A percentile compares a stretch with the other conserved stretches of the same genome.
phyloP scores from a whole-genome alignment of 768 basidiomycete species.

The Cystofilobasidium capitatum region DNA sequence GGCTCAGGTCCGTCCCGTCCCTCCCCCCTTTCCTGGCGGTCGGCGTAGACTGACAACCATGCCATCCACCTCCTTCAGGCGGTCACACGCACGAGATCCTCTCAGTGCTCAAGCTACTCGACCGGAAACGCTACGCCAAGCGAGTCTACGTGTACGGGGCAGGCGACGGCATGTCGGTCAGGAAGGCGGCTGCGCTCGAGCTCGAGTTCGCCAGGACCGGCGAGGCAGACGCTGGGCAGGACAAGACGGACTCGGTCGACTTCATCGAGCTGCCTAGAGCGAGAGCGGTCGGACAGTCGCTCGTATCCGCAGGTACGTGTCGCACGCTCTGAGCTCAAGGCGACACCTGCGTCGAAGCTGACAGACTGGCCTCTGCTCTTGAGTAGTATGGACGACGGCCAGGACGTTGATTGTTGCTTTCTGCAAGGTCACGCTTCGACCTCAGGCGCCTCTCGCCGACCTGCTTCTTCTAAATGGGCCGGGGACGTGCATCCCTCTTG shows the following conservation, averaged over 20 bases:
- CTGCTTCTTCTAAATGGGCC: conserved; percentile 84
- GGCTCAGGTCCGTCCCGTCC: neutral
- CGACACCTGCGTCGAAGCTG: neutral
- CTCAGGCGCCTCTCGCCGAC: conserved; percentile 48
- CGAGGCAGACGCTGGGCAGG: conserved; percentile 7
- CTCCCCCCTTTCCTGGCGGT: neutral
- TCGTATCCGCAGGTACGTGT: neutral
- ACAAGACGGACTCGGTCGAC: neutral
- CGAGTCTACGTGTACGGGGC: conserved; percentile 72
- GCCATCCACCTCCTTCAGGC: conserved; percentile 51
- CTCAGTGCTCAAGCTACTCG: conserved; percentile 58
- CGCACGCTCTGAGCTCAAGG: neutral
- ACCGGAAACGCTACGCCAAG: conserved; percentile 62
- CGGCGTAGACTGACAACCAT: neutral
- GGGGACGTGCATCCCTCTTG: conserved; percentile 79
- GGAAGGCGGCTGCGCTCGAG: conserved; percentile 63
- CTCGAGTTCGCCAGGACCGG: conserved; percentile 32
- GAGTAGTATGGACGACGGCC: conserved; percentile 49
- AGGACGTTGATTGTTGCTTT: conserved; percentile 55
- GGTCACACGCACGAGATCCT: conserved; percentile 92
- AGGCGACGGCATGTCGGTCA: conserved; percentile 66
- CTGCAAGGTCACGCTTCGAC: conserved; percentile 39
- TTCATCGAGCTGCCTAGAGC: conserved; percentile 4
- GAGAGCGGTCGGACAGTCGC: neutral
- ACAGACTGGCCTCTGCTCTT: neutral